These are phyloP conservation scores for Hawksworthiomyces lignivorus DNA, from an alignment of 2,329 filamentous ascomycete genomes.

Conservation along the genomic window DNA sequence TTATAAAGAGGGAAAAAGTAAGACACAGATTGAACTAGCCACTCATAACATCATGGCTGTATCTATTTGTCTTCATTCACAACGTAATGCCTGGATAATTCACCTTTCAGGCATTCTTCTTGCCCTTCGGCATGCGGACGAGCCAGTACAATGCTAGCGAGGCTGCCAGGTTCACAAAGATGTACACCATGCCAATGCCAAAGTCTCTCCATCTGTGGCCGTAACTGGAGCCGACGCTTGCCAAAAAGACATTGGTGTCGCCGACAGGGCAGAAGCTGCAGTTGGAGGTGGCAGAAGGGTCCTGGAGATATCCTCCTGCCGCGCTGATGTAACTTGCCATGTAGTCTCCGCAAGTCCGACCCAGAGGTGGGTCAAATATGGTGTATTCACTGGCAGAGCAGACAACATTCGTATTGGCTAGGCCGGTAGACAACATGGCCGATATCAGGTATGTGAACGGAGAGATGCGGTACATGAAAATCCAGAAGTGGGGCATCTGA, in stretches of 20 bases:
- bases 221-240: constrained; percentile 42
- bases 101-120: no score
- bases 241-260: constrained; percentile 45
- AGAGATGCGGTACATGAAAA: constrained; percentile 72
- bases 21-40: no score
- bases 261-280: constrained; percentile 50
- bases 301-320: constrained; percentile 45
- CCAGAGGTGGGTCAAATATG: constrained; percentile 51
- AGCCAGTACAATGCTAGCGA: no score
- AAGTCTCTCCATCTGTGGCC: constrained; percentile 59
- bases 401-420: constrained; percentile 56
- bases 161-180: no score
- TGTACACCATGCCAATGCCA: no score
- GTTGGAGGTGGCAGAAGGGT: constrained; percentile 35
- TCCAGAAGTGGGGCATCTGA: constrained; percentile 64
- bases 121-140: no score
- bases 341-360: constrained; percentile 53
- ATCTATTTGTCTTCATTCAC: no score
- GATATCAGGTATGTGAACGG: constrained; percentile 78
- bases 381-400: constrained; percentile 66
- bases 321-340: constrained; percentile 39
- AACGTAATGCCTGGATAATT: no score
- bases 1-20: no score
- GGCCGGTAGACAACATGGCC: constrained; percentile 60
- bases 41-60: no score